A percentile compares a stretch with the other conserved stretches of the same genome.
phyloP scores from a whole-genome alignment of 2,329 filamentous ascomycete genomes.

The Myotisia sp. region DNA sequence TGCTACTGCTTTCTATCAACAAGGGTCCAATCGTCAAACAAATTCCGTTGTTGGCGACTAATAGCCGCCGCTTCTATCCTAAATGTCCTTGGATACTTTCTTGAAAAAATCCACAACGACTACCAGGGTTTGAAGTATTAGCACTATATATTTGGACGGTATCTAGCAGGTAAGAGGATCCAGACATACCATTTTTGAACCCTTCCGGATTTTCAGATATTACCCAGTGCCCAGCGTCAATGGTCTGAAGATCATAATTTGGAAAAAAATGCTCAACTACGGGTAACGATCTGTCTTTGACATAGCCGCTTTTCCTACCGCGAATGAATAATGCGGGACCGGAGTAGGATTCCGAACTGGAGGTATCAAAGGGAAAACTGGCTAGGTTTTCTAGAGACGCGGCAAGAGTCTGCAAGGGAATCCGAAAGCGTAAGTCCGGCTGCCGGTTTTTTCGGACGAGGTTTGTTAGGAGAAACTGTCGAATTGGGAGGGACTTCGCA shows the following conservation, averaged over 20 bases:
- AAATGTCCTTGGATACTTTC: no score
- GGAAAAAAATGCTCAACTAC: constrained; percentile 52
- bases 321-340: constrained; percentile 61
- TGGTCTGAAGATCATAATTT: constrained; percentile 54
- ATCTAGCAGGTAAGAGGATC: constrained; percentile 6
- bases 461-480: constrained; percentile 87
- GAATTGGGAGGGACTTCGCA: constrained; percentile 51
- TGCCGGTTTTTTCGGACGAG: constrained; percentile 44
- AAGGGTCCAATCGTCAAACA: no score
- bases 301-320: constrained; percentile 19
- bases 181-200: constrained; percentile 53
- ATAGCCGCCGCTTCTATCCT: no score
- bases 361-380: constrained; percentile 74
- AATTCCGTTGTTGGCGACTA: no score
- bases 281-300: constrained; percentile 19
- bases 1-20: no score
- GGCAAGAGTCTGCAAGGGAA: constrained; percentile 60
- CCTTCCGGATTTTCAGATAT: constrained; percentile 75
- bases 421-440: constrained; percentile 54
- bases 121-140: background rate
- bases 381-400: constrained; percentile 59
- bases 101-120: constrained; percentile 8
- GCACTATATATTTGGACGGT: constrained; percentile 1
- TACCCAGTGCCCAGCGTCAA: constrained; percentile 75
- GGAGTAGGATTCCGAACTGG: constrained; percentile 51